phyloP scores from a whole-genome alignment of 768 basidiomycete genomes.

The Xerocomus brunneocitrinus region DNA sequence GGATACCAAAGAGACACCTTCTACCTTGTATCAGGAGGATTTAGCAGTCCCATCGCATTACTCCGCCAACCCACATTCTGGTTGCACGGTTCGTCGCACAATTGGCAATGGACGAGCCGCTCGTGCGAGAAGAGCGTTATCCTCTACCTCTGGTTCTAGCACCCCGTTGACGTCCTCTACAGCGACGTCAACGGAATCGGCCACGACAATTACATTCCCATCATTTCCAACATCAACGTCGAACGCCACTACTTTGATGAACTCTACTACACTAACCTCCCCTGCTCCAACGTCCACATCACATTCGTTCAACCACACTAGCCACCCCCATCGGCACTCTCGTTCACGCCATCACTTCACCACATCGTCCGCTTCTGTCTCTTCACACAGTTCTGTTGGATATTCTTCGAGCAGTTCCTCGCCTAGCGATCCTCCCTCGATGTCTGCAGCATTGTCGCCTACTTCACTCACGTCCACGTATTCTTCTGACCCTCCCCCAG shows the following conservation, averaged over 20 bases:
- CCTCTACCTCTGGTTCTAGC: slow-evolving; percentile 9
- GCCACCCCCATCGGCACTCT: neutral
- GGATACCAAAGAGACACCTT: slow-evolving; percentile 50
- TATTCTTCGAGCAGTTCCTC: neutral
- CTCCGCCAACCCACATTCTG: slow-evolving; percentile 44
- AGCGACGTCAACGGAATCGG: neutral
- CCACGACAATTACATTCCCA: slow-evolving; percentile 10
- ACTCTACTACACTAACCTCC: neutral
- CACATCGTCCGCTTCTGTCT: neutral
- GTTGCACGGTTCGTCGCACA: slow-evolving; percentile 50
- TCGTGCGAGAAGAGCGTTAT: slow-evolving; percentile 26
- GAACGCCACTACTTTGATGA: neutral
- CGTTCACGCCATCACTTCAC: neutral
- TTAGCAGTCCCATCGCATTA: slow-evolving; percentile 52
- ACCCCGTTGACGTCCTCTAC: neutral
- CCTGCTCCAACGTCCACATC: neutral
- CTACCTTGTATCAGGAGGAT: slow-evolving; percentile 64
- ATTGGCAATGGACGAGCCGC: slow-evolving; percentile 43
- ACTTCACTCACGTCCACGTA: neutral
- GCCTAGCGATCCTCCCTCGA: neutral
- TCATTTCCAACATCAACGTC: neutral
- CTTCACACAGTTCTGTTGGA: neutral
- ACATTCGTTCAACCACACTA: neutral
- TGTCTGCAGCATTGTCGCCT: neutral
- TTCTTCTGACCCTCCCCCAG: neutral